Percentiles rank a stretch among this genome's conserved stretches.
Conservation (phyloP, 305 asterid genomes). For the Lippia alba region DNA sequence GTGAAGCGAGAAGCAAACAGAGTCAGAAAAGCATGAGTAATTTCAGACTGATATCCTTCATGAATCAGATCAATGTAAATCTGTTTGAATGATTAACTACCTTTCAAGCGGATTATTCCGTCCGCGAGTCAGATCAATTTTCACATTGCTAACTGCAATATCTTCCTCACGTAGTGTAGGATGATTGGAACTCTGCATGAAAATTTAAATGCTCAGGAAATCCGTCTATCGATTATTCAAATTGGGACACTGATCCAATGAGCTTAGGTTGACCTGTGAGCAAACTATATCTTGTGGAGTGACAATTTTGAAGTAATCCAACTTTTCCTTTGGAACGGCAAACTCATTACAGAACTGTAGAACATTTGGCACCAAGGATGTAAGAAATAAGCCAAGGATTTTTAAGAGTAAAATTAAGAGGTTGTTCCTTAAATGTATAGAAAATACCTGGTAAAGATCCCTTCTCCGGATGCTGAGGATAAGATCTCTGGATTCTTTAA, state of each 20-base stretch:
- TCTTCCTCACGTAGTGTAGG: conserved; percentile 70
- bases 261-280: conserved; percentile 64
- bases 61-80: conserved; percentile 12
- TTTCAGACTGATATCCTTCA: conserved; percentile 22
- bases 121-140: conserved; percentile 84
- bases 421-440: conserved; percentile 12
- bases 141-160: conserved; percentile 72
- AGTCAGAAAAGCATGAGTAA: conserved; percentile 26
- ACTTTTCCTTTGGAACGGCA: conserved; percentile 80
- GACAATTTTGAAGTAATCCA: conserved; percentile 67
- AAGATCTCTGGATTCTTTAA: conserved; percentile 88
- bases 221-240: conserved; percentile 8
- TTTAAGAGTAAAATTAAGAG: neutral
- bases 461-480: conserved; percentile 80
- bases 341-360: conserved; percentile 89
- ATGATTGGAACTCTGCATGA: conserved; percentile 57
- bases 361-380: conserved; percentile 29
- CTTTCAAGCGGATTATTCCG: conserved; percentile 77
- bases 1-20: conserved; percentile 38
- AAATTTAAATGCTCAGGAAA: conserved; percentile 36
- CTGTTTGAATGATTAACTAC: conserved; percentile 39
- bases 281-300: conserved; percentile 86
- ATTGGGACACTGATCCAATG: conserved; percentile 22
- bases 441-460: conserved; percentile 84
- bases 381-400: neutral